Conservation (phyloP, 31 red algal species). For the Odonthalia washingtoniensis region DNA sequence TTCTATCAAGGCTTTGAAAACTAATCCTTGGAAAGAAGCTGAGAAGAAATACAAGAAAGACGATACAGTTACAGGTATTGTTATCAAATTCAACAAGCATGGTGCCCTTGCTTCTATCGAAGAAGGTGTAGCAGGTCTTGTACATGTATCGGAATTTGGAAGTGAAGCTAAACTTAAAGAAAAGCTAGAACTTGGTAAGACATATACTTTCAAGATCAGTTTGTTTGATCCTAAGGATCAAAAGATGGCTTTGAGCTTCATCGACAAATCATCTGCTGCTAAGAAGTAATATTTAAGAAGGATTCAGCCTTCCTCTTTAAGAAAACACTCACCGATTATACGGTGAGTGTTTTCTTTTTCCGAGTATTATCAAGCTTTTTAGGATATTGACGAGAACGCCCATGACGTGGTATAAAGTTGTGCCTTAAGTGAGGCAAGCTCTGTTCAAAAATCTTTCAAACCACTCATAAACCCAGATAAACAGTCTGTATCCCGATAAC, state of each 20-base stretch:
- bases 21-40: conserved; percentile 15
- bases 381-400: no score
- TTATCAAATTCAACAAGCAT: conserved; percentile 11
- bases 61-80: not conserved
- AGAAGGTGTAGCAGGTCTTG: conserved; percentile 14
- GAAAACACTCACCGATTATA: no score
- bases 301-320: no score
- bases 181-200: conserved; percentile 8
- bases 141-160: conserved; percentile 22
- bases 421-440: no score
- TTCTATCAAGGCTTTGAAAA: conserved; percentile 13
- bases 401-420: no score
- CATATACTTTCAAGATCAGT: conserved; percentile 14
- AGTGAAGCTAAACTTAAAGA: conserved; percentile 10
- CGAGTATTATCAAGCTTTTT: no score
- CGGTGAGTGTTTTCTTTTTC: no score
- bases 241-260: conserved; percentile 15
- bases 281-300: no score
- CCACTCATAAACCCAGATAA: no score
- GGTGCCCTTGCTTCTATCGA: conserved; percentile 7
- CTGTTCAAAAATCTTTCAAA: no score
- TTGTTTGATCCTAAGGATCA: conserved; percentile 5
- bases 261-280: no score
- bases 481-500: no score
- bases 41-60: conserved; percentile 21